Base-by-base conservation (phyloP, 1,139 yeast genomes). In the Candida sanyaensis region DNA sequence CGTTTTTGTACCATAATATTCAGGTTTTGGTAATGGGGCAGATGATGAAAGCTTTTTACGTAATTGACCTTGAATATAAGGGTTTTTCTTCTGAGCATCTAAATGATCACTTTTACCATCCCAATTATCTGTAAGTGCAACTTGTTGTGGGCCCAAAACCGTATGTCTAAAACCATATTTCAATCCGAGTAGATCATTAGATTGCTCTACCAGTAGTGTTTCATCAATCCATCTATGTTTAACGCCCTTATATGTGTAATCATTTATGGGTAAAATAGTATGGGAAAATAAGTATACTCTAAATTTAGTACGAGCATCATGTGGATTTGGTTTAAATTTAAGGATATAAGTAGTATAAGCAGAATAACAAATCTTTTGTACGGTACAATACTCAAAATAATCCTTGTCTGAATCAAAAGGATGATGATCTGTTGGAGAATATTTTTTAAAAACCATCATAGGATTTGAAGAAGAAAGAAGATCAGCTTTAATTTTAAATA, bases 171-270 rank as follows among this genome's bases (percentile, higher is more conserved):
- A 52, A 4, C 52, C 51, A 39, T 36, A 52, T 37, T 49, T 50
- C 7, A 48, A 50, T 11, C 44, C 42, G 28, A 43, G 50, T n/a
- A 29, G 32, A 10, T 27, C 17, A 6, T 17, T 27, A n/a, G 50
- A 47, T 3, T 37, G 43, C 1, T 26, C 32, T n/a, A n/a, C n/a
- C 10, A 29, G 11, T 13, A n/a, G n/a, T 5, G 49, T 43, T 38
- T 52, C 56, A 30, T 50, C 49, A 13, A 53, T 40, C 55, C 55
- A 53, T 29, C 56, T 30, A 36, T 44, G 48, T 24, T 31, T 43
- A 24, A 47, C 38, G 2, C 50, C 54, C 6, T 52, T 40, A 23
- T 52, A 53, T 9, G 47, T 37, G 31, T 53, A 53, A 38, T 53
- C 56, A 44, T 41, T 31, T 7, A 52, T 48, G 2, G 56, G 55